These are phyloP conservation scores for Pterulicium gracile DNA, from an alignment of 1,284 basidiomycete genomes.

Conservation along the genomic window DNA sequence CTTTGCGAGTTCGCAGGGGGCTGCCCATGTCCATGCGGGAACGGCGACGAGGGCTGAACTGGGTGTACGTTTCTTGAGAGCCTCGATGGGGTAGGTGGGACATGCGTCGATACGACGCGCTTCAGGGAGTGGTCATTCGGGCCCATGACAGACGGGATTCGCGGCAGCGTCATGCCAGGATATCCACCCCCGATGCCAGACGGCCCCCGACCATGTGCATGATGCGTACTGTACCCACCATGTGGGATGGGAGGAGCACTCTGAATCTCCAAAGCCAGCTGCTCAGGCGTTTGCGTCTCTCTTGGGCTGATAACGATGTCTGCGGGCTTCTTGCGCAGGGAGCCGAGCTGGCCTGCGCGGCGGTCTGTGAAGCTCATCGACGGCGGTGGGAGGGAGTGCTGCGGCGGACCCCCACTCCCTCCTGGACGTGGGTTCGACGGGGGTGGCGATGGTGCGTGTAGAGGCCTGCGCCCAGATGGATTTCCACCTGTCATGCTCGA, in stretches of 20 bases:
- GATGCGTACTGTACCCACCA: no score
- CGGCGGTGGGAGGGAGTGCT: constrained; percentile 40
- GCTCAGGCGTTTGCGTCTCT: constrained; percentile 39
- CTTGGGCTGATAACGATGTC: constrained; percentile 67
- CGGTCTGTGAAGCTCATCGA: constrained; percentile 67
- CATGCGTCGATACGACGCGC: constrained; percentile 37
- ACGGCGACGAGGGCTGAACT: constrained; percentile 17
- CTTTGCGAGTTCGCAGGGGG: constrained; percentile 11
- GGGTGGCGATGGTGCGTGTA: no score
- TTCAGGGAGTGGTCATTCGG: constrained; percentile 29
- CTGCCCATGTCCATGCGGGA: constrained; percentile 14
- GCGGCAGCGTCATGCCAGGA: constrained; percentile 50
- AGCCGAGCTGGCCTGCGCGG: constrained; percentile 48
- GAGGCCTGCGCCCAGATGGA: no score
- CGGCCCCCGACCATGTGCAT: constrained; percentile 30
- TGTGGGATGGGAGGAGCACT: constrained; percentile 61
- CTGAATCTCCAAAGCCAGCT: constrained; percentile 54
- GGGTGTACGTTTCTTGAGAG: constrained; percentile 33
- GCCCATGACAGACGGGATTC: constrained; percentile 44
- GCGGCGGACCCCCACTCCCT: constrained; percentile 3
- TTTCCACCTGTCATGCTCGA: no score
- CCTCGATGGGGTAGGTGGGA: constrained; percentile 64
- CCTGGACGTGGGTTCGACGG: constrained; percentile 11
- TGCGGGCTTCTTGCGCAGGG: constrained; percentile 58
- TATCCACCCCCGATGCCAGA: constrained; percentile 25